Evolutionary conservation across 441 rosid species (phyloP), one percentile per base, ranked within the genome.

Genomic region (Aleurites moluccanus): DNA sequence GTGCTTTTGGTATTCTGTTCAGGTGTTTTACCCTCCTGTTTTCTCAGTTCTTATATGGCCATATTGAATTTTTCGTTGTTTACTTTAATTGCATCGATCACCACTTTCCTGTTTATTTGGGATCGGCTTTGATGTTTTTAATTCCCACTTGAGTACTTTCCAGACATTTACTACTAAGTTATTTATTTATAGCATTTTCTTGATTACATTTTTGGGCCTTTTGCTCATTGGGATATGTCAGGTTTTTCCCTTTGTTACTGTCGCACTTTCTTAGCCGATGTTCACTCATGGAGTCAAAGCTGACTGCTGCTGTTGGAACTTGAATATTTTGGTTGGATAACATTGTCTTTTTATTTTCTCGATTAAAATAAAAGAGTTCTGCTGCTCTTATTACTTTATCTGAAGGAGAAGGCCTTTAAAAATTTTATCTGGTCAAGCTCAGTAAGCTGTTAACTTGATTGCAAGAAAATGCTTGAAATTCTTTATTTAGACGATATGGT

Each of bases 401-500:
- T n/a, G n/a, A n/a, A n/a, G n/a, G n/a, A n/a, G n/a, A n/a, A n/a
- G n/a, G 13, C 30, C 18, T 44, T 5, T 50, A 18, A 18, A 70
- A 16, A 25, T 2, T 70, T 45, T 1, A 16, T 42, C 38, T 33
- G 38, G 47, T 73, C 15, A 60, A 61, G 33, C 42, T 60, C 44
- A 61, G 30, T 35, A 6, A 28, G 25, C 52, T 67, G 18, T 60
- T 30, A 49, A 28, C 23, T 49, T 47, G 73, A 75, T 67, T 67
- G 49, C 30, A 47, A 18, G 42, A 57, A 59, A 57, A 14, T 15
- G 47, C 25, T 30, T 25, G 20, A 9, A n/a, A 35, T 67, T 28
- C 27, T 40, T 35, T 25, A 21, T 61, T 38, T 53, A 10, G 65
- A 13, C 10, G n/a, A 14, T 4, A 21, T 50, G 64, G 69, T 50